Conservation (phyloP, 345 rosid species). For the Capsella bursapastoris region DNA sequence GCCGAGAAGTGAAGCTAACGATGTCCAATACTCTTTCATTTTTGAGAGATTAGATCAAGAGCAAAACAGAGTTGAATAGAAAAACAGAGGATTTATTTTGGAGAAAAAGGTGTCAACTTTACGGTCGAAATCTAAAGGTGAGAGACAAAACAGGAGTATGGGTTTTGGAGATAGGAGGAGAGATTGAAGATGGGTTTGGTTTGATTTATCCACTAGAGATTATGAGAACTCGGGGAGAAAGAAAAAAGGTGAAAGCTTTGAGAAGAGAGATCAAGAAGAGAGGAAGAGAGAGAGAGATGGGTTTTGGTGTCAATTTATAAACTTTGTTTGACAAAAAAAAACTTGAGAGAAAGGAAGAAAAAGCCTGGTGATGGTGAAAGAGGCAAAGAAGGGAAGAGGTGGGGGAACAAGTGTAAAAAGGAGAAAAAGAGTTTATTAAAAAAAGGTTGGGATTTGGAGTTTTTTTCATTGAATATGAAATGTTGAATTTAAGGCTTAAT, state of each 20-base stretch:
- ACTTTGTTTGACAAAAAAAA: not conserved
- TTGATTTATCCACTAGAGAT: constrained; percentile 28
- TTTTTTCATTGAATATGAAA: constrained; percentile 8
- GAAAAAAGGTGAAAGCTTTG: constrained; percentile 22
- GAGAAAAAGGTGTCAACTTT: constrained; percentile 12
- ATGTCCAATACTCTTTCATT: constrained; percentile 87
- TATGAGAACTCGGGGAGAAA: not conserved
- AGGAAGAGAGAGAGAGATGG: constrained; percentile 19
- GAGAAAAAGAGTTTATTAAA: not conserved
- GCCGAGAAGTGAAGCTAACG: constrained; percentile 77
- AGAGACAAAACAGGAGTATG: not conserved
- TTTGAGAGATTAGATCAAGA: not conserved
- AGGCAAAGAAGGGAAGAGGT: constrained; percentile 13
- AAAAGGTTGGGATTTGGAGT: constrained; percentile 19
- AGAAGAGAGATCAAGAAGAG: constrained; percentile 45
- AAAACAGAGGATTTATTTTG: constrained; percentile 20
- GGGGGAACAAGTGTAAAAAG: constrained; percentile 37
- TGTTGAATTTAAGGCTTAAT: not conserved
- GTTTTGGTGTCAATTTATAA: constrained; percentile 35
- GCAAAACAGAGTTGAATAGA: not conserved
- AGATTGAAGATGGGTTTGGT: constrained; percentile 2
- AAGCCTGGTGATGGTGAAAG: constrained; percentile 42
- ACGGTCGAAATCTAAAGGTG: not conserved
- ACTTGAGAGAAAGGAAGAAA: not conserved
- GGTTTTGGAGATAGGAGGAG: not conserved